Evolutionary conservation across 1,284 basidiomycete species (phyloP).

Genomic region (Lignosus rhinocerotis): DNA sequence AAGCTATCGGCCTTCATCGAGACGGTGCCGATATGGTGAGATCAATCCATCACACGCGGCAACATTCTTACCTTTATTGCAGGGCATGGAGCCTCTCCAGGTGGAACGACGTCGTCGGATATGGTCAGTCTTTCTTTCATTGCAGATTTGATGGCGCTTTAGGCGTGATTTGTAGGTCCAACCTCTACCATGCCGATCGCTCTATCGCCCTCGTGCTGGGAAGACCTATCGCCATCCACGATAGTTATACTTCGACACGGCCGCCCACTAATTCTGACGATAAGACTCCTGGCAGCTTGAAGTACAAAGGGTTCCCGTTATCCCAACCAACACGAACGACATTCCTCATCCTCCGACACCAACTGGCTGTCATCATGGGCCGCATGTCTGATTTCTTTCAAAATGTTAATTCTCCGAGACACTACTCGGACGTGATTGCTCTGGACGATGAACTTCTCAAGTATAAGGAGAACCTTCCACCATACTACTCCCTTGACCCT

Average conservation of each 20-base stretch:
- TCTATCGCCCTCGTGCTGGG: slow-evolving; percentile 92
- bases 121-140: slow-evolving; percentile 54
- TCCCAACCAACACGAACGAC: slow-evolving; percentile 81
- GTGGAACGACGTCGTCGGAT: slow-evolving; percentile 90
- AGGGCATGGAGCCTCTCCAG: slow-evolving; percentile 77
- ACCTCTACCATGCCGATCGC: slow-evolving; percentile 91
- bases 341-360: slow-evolving; percentile 86
- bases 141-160: slow-evolving; percentile 7
- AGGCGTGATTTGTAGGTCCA: slow-evolving; percentile 56
- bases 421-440: slow-evolving; percentile 82
- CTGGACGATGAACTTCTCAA: slow-evolving; percentile 86
- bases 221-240: slow-evolving; percentile 86
- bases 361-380: slow-evolving; percentile 84
- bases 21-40: slow-evolving; percentile 84
- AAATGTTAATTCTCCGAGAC: slow-evolving; percentile 78
- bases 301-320: slow-evolving; percentile 53
- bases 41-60: not conserved
- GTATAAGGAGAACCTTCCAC: slow-evolving; percentile 77
- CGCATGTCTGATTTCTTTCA: slow-evolving; percentile 95
- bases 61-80: slow-evolving; percentile 1
- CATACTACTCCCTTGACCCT: slow-evolving; percentile 74
- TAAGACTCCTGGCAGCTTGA: slow-evolving; percentile 44
- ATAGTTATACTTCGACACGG: slow-evolving; percentile 82
- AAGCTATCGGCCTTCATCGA: slow-evolving; percentile 90
- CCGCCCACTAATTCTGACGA: slow-evolving; percentile 86